phyloP scores from a whole-genome alignment of 257 asterid species.

The Solanum verrucosum region DNA sequence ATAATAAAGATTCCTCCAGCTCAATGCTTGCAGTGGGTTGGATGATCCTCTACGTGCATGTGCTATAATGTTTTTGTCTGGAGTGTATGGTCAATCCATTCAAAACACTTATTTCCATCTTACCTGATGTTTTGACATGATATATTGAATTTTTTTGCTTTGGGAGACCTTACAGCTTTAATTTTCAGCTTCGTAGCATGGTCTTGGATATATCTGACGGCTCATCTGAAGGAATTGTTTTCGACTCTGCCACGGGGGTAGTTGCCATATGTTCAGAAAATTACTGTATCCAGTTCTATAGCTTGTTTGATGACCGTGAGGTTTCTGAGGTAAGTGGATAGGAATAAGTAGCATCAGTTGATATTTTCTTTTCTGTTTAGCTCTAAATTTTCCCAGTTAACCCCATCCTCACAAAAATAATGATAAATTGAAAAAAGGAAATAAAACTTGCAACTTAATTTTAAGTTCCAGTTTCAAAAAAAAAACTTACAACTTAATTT shows the following conservation, averaged over 20 bases:
- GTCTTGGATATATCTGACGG: constrained; percentile 33
- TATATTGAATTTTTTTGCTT: not conserved
- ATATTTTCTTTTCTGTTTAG: not conserved
- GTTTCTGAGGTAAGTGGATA: constrained; percentile 64
- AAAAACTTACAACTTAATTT: not conserved
- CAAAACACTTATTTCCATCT: not conserved
- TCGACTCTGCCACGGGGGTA: constrained; percentile 48
- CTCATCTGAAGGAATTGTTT: constrained; percentile 33
- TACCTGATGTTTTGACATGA: not conserved
- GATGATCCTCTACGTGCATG: not conserved
- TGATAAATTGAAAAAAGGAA: not conserved
- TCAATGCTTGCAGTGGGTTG: not conserved
- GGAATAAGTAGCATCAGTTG: not conserved
- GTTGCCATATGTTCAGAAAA: constrained; percentile 79
- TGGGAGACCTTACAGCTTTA: constrained; percentile 1
- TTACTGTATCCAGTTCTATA: constrained; percentile 73
- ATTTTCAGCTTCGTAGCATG: constrained; percentile 67
- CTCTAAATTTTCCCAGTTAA: not conserved
- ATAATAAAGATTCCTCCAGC: not conserved
- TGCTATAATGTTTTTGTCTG: not conserved
- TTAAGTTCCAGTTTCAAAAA: not conserved
- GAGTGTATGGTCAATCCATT: not conserved
- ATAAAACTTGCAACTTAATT: not conserved
- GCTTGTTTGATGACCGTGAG: constrained; percentile 80
- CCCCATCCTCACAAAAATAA: not conserved